Percentiles rank a stretch among this genome's conserved stretches.
phyloP scores from a whole-genome alignment of 768 basidiomycete species.

The Tulasnella sp. region DNA sequence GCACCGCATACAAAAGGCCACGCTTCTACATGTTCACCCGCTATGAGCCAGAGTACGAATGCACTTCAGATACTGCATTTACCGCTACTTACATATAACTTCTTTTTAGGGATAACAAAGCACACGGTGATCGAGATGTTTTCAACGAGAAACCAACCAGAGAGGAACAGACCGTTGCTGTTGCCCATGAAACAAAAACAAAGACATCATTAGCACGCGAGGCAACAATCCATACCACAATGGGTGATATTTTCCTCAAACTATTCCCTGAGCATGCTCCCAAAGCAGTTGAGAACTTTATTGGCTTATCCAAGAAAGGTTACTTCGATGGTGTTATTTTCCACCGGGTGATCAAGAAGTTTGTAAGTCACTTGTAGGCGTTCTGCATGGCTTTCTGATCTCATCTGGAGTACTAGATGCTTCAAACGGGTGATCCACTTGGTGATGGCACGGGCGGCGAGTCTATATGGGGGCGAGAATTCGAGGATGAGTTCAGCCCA shows the following conservation, averaged over 20 bases:
- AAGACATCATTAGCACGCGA: conserved; percentile 50
- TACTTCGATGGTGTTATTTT: conserved; percentile 91
- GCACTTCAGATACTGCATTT: background rate
- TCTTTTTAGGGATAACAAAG: conserved; percentile 57
- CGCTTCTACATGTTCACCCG: conserved; percentile 94
- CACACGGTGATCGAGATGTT: conserved; percentile 75
- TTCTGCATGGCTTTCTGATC: background rate
- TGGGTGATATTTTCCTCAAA: conserved; percentile 83
- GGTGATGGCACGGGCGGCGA: conserved; percentile 88
- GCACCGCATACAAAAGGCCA: conserved; percentile 83
- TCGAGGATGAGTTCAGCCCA: conserved; percentile 88
- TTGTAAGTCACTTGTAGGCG: conserved; percentile 31
- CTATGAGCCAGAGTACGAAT: conserved; percentile 74
- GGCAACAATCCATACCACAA: conserved; percentile 87
- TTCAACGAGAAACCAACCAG: conserved; percentile 97
- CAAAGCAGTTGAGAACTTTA: conserved; percentile 95
- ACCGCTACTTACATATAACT: background rate
- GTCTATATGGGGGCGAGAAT: conserved; percentile 81
- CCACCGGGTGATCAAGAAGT: conserved; percentile 96
- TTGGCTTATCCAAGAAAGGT: conserved; percentile 75
- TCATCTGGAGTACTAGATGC: conserved; percentile 39
- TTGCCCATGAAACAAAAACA: conserved; percentile 34
- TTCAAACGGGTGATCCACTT: conserved; percentile 91
- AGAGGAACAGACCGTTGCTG: conserved; percentile 83
- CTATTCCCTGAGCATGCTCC: conserved; percentile 87